Evolutionary conservation across 768 basidiomycete genomes (phyloP), one percentile per base, ranked within the genome.

Genomic region (Dentipellis fragilis): DNA sequence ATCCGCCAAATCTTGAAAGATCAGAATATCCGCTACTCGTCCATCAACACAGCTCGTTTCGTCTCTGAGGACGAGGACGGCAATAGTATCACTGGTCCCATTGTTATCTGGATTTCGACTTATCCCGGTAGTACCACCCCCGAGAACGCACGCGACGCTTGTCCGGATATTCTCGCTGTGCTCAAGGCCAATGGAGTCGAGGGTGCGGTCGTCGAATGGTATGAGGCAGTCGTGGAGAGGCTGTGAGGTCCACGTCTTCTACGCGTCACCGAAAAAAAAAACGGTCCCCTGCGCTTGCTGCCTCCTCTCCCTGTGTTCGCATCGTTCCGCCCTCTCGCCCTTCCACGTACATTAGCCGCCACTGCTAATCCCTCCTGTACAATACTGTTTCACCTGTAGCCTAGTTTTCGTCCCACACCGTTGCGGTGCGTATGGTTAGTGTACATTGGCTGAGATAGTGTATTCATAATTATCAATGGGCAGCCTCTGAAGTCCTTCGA

Each of bases 221-320:
- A 22, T 4, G 59, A 57, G 53, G 55, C 36, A 0, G 48, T 51
- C 40, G 2, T 19, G 21, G 42, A 54, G 56, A 59, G n/a, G 40
- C 29, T 57, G 34, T 7, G 14, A 54, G 38, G 38, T 52, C 63
- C 59, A 16, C 38, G 22, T 21, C 56, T 61, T 21, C n/a, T 64
- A 58, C 52, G 49, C 49, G 59, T 48, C 16, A 19, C 49, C n/a
- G 29, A 29, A 29, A 29, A 29, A 29, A 29, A 3, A 29, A 29
- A 29, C 6, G 29, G 29, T 29, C 6, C 29, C 29, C 29, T 29
- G 6, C 29, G 6, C 29, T 29, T 29, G 29, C 29, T 29, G 29
- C 3, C 6, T 6, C 29, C 29, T 29, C 29, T 29, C 29, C 29
- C 29, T 6, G 29, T 6, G 29, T 6, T 29, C 6, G 29, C 29